Percentiles rank a stretch among this genome's conserved stretches.
phyloP scores from a whole-genome alignment of 2,329 filamentous ascomycete genomes.

The Cercospora brassicicola region DNA sequence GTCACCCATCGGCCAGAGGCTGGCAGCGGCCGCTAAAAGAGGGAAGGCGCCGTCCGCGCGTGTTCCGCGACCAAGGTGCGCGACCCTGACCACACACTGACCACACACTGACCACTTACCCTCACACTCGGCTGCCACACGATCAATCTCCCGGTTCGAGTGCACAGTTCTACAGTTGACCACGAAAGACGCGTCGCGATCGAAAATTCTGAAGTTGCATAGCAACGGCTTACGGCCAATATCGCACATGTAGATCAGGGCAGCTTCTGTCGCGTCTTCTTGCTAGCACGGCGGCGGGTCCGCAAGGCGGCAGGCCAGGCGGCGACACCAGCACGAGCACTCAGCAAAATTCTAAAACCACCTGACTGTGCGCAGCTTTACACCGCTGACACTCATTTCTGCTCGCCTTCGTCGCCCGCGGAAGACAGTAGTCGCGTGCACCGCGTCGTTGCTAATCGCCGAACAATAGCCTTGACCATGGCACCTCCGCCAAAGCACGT shows the following conservation, averaged over 20 bases:
- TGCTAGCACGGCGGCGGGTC: background rate
- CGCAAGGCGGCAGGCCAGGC: conserved; percentile 4
- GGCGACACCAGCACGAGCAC: conserved; percentile 1
- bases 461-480: conserved; percentile 14
- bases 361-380: background rate
- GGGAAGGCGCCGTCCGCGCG: background rate
- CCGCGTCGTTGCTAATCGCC: background rate
- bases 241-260: conserved; percentile 3
- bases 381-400: background rate
- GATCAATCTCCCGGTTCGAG: conserved; percentile 4
- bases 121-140: conserved; percentile 1
- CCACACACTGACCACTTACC: background rate
- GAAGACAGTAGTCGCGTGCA: conserved; percentile 3
- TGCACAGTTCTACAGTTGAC: conserved; percentile 9
- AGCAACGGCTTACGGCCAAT: conserved; percentile 11
- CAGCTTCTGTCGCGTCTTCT: background rate
- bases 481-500: conserved; percentile 41
- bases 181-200: conserved; percentile 5
- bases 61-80: background rate
- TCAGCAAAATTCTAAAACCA: background rate
- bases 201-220: conserved; percentile 12
- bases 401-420: background rate
- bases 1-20: background rate
- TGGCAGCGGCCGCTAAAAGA: background rate
- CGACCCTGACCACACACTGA: background rate